Conservation (phyloP, 192 early-diverging fungal species). For the Mortierella hygrophila region DNA sequence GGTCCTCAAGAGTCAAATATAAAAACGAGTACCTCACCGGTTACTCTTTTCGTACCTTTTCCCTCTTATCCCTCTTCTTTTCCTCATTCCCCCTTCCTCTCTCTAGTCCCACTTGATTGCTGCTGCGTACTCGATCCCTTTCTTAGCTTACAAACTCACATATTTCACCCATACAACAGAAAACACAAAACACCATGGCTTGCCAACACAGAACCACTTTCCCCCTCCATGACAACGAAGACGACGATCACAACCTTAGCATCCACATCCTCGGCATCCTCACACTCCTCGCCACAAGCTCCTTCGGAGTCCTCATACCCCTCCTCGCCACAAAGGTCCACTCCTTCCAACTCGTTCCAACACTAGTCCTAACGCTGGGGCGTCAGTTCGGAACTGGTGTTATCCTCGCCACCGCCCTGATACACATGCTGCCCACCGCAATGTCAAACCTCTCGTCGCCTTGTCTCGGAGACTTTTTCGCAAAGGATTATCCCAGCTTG, state of each 20-base stretch:
- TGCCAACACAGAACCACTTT: background rate
- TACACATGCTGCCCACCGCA: slow-evolving; percentile 76
- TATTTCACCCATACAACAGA: background rate
- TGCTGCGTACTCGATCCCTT: background rate
- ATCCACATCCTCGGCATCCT: slow-evolving; percentile 67
- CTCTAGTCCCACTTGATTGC: background rate
- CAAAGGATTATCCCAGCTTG: slow-evolving; percentile 60
- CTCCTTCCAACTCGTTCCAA: background rate
- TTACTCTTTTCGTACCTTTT: background rate
- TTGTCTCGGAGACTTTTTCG: slow-evolving; percentile 65
- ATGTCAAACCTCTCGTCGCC: slow-evolving; percentile 65
- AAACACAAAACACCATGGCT: background rate
- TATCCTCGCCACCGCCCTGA: slow-evolving; percentile 81
- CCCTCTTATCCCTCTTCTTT: background rate
- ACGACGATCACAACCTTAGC: background rate
- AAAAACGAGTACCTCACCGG: background rate
- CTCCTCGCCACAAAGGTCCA: slow-evolving; percentile 53
- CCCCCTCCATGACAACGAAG: background rate
- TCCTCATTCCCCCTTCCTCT: background rate
- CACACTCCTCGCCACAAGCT: slow-evolving; percentile 66
- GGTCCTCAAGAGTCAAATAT: background rate
- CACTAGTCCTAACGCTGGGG: slow-evolving; percentile 20
- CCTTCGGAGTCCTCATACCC: slow-evolving; percentile 67
- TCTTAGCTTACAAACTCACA: background rate
- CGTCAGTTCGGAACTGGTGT: slow-evolving; percentile 70